phyloP scores from a whole-genome alignment of 2,329 filamentous ascomycete species.

The Diplodia intermedia region DNA sequence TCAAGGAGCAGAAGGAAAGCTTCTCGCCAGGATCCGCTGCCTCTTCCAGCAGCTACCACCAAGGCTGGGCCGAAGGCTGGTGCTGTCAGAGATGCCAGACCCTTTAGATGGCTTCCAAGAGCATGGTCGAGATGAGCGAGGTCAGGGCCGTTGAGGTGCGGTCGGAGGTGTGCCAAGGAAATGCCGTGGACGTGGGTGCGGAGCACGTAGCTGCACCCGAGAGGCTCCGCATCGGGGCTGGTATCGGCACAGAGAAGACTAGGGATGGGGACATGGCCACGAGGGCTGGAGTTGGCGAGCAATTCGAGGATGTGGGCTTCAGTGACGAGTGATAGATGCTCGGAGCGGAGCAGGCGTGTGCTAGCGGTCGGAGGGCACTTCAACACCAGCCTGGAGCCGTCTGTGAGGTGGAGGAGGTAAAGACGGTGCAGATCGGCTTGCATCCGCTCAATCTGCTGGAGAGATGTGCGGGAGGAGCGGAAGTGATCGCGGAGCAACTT shows the following conservation, averaged over 20 bases:
- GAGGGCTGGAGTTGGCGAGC: slow-evolving; percentile 16
- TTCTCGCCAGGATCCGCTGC: slow-evolving; percentile 60
- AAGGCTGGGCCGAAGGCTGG: slow-evolving; percentile 59
- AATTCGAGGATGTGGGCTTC: slow-evolving; percentile 50
- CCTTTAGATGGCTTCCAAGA: slow-evolving; percentile 50
- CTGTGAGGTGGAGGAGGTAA: slow-evolving; percentile 50
- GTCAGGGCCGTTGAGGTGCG: slow-evolving; percentile 46
- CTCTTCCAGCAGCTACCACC: slow-evolving; percentile 54
- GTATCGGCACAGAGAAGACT: slow-evolving; percentile 50
- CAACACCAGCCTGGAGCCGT: slow-evolving; percentile 50
- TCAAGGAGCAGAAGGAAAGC: slow-evolving; percentile 62
- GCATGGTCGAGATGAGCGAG: slow-evolving; percentile 50
- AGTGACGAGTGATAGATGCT: slow-evolving; percentile 50
- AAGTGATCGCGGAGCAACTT: slow-evolving; percentile 43
- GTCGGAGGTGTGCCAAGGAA: slow-evolving; percentile 42
- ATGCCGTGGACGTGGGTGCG: slow-evolving; percentile 45
- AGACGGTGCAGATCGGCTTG: slow-evolving; percentile 49
- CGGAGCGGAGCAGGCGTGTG: slow-evolving; percentile 52
- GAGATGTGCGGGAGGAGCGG: slow-evolving; percentile 42
- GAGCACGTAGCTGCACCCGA: slow-evolving; percentile 46
- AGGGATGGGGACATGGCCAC: slow-evolving; percentile 45
- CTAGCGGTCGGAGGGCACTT: slow-evolving; percentile 50
- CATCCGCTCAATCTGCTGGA: slow-evolving; percentile 47
- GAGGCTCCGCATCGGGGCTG: slow-evolving; percentile 36
- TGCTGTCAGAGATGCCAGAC: slow-evolving; percentile 55